Conservation (phyloP, 1,284 basidiomycete genomes). For the Leccinum brunneo-olivaceum region DNA sequence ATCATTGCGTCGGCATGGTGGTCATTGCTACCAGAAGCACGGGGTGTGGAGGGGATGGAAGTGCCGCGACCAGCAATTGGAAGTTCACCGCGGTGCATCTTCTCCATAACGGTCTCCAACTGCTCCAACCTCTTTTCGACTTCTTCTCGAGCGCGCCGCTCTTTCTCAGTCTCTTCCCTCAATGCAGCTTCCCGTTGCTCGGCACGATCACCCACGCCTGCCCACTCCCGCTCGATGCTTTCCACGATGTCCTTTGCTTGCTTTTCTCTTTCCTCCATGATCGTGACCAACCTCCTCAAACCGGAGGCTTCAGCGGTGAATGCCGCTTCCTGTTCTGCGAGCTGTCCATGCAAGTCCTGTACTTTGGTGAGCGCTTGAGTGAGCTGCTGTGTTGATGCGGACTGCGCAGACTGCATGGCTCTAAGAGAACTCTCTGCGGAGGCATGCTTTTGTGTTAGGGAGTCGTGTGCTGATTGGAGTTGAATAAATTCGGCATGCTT, state of each 20-base stretch:
- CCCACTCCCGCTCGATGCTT: conserved; percentile 74
- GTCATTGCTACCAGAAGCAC: conserved; percentile 42
- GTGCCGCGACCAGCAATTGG: conserved; percentile 45
- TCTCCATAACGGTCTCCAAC: conserved; percentile 56
- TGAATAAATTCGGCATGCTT: conserved; percentile 71
- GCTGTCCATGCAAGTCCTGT: conserved; percentile 62
- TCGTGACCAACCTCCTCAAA: conserved; percentile 62
- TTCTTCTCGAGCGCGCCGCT: conserved; percentile 51
- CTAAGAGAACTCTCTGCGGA: conserved; percentile 61
- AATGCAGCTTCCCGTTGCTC: conserved; percentile 60
- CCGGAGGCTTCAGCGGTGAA: conserved; percentile 66
- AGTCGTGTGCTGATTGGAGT: conserved; percentile 68
- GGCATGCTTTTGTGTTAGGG: conserved; percentile 55
- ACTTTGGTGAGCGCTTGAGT: conserved; percentile 65
- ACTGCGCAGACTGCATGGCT: conserved; percentile 63
- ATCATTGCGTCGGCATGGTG: conserved; percentile 47
- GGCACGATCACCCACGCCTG: conserved; percentile 60
- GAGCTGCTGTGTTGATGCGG: conserved; percentile 59
- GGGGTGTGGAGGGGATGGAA: conserved; percentile 41
- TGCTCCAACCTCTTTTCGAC: conserved; percentile 57
- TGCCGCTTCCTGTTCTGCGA: conserved; percentile 74
- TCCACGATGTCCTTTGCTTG: conserved; percentile 75
- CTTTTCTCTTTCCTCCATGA: conserved; percentile 80
- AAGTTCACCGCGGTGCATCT: conserved; percentile 63
- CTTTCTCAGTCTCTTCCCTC: conserved; percentile 60